Evolutionary conservation across 768 basidiomycete species (phyloP).

Genomic region (Sporobolomyces pararoseus): DNA sequence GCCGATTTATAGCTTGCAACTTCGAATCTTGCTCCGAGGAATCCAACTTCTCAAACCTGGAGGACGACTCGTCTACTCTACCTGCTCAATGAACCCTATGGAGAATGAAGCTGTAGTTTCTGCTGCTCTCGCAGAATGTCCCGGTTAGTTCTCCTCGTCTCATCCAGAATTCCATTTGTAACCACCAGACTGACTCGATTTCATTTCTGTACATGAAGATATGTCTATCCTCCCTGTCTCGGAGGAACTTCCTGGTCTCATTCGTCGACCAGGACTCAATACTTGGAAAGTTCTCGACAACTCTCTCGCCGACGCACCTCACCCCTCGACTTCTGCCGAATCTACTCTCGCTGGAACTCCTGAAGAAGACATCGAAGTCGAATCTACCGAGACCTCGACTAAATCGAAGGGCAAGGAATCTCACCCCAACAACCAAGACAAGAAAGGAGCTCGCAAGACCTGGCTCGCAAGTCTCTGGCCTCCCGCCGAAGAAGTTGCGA

Average conservation of each 20-base stretch:
- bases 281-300: conserved; percentile 73
- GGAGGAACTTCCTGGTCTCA: conserved; percentile 64
- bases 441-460: conserved; percentile 55
- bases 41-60: conserved; percentile 81
- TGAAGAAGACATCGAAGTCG: conserved; percentile 14
- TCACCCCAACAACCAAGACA: conserved; percentile 46
- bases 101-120: conserved; percentile 97
- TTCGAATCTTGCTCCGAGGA: conserved; percentile 84
- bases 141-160: conserved; percentile 56
- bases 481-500: conserved; percentile 55
- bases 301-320: conserved; percentile 29
- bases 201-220: conserved; percentile 50
- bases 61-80: conserved; percentile 96
- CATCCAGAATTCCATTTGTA: background rate
- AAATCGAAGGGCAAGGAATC: conserved; percentile 21
- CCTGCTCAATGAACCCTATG: conserved; percentile 91
- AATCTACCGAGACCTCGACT: background rate
- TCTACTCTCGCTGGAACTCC: background rate
- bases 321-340: conserved; percentile 26
- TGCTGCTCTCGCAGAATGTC: conserved; percentile 67
- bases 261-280: conserved; percentile 69
- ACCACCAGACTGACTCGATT: background rate
- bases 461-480: conserved; percentile 70
- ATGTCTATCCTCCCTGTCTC: conserved; percentile 71
- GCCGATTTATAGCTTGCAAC: conserved; percentile 76